Conservation (phyloP, 2,329 filamentous ascomycete species). For the Cladophialophora bantiana region DNA sequence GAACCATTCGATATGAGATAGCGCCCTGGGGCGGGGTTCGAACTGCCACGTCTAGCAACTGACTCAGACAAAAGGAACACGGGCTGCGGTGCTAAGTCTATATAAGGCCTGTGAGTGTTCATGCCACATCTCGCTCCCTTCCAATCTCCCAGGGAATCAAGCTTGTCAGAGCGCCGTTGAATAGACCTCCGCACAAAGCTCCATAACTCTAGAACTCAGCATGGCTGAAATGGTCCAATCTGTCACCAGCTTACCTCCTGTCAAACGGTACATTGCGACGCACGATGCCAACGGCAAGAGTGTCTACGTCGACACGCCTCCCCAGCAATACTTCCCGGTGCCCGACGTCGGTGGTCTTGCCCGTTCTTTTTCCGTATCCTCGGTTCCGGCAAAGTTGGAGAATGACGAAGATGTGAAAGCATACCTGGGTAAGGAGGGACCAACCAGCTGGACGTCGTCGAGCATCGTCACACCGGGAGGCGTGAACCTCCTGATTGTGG, state of each 20-base stretch:
- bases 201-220: not conserved
- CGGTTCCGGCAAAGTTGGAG: slow-evolving; percentile 29
- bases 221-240: slow-evolving; percentile 23
- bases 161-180: not conserved
- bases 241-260: slow-evolving; percentile 22
- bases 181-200: not conserved
- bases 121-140: not conserved
- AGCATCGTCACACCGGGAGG: slow-evolving; percentile 34
- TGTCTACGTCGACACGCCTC: slow-evolving; percentile 29
- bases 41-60: slow-evolving; percentile 3
- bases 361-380: slow-evolving; percentile 33
- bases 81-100: not conserved
- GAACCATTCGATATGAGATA: not conserved
- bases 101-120: not conserved
- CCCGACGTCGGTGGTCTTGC: slow-evolving; percentile 27
- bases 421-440: slow-evolving; percentile 29
- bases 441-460: slow-evolving; percentile 28
- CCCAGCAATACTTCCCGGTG: slow-evolving; percentile 25
- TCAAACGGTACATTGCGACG: slow-evolving; percentile 32
- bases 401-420: slow-evolving; percentile 35
- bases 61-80: not conserved
- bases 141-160: not conserved
- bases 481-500: slow-evolving; percentile 34
- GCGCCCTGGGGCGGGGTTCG: not conserved
- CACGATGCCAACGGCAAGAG: slow-evolving; percentile 34